These are phyloP conservation scores for Hypomontagnella monticulosa DNA, from an alignment of 495 filamentous ascomycete genomes.

Conservation along the genomic window DNA sequence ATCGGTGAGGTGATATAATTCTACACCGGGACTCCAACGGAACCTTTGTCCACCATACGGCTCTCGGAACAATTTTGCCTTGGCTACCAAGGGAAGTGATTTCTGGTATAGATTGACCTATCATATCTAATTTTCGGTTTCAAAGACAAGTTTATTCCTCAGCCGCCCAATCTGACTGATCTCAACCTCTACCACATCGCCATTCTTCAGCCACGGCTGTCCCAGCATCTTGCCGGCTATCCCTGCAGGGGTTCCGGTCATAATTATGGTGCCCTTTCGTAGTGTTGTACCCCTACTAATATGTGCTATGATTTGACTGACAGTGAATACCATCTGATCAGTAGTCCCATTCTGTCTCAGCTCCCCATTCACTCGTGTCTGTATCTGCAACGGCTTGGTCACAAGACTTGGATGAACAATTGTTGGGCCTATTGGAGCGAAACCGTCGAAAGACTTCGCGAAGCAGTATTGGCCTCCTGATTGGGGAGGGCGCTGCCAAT, in stretches of 20 bases:
- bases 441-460: constrained; percentile 52
- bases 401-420: constrained; percentile 52
- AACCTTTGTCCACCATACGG: neutral
- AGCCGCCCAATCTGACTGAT: constrained; percentile 46
- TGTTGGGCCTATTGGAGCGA: constrained; percentile 57
- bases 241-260: constrained; percentile 55
- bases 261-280: constrained; percentile 45
- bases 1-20: neutral
- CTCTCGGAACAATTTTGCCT: too few relatives aligned
- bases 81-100: too few relatives aligned
- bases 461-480: constrained; percentile 50
- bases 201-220: constrained; percentile 64
- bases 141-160: constrained; percentile 54
- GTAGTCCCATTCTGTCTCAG: constrained; percentile 38
- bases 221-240: constrained; percentile 64
- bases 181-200: constrained; percentile 69
- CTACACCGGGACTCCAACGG: constrained; percentile 4
- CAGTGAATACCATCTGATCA: constrained; percentile 34
- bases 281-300: constrained; percentile 54
- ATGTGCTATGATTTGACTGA: constrained; percentile 37
- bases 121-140: neutral
- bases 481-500: constrained; percentile 44
- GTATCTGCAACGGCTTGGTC: constrained; percentile 21
- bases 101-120: neutral
- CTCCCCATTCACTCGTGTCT: constrained; percentile 43